Base-by-base conservation (phyloP, 208 protist species). In the Crithidia brevicula region DNA sequence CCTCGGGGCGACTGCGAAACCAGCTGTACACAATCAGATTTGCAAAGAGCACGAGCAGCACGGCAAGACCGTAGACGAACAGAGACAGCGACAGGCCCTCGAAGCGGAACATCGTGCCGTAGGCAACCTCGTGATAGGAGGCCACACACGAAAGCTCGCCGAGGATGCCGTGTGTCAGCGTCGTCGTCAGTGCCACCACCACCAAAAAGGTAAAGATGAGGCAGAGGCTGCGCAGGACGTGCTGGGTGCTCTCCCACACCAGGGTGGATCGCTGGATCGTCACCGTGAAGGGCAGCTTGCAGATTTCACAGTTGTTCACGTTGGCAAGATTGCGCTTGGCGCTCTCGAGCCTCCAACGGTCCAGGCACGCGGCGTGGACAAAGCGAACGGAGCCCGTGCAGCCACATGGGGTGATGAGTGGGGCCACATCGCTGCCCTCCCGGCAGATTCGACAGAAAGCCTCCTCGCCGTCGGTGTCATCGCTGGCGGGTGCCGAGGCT, bases 231-330 rank as follows among this genome's bases (percentile, higher is more conserved):
- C 47, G 40, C 15, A 87, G n/a, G 16, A 89, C 15, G n/a, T 85
- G 62, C 27, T 75, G 64, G 30, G 58, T 82, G 73, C 76, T 81
- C 56, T 84, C 63, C 72, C 72, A 82, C 10, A 88, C 33, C 20
- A 92, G 33, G 52, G 67, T 85, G 20, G 68, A 73, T 1, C 70
- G 71, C 25, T 71, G 56, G 52, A 94, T 91, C 42, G 57, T 51
- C 4, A 92, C 76, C 20, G 23, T 74, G 56, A 90, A 94, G 22
- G 83, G 80, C 43, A 81, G 50, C 72, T 83, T 86, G 72, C 88
- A 94, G 42, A 94, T 91, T 45, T 94, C 86, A 58, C 89, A 94
- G 45, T 82, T 59, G 58, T 86, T 87, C n/a, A 88, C 79, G 68
- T 94, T 90, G 7, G 34, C 57, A 15, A 83, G 40, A 56, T 91